Evolutionary conservation across 116 monocot genomes (phyloP).

Genomic region (Posidonia oceanica): DNA sequence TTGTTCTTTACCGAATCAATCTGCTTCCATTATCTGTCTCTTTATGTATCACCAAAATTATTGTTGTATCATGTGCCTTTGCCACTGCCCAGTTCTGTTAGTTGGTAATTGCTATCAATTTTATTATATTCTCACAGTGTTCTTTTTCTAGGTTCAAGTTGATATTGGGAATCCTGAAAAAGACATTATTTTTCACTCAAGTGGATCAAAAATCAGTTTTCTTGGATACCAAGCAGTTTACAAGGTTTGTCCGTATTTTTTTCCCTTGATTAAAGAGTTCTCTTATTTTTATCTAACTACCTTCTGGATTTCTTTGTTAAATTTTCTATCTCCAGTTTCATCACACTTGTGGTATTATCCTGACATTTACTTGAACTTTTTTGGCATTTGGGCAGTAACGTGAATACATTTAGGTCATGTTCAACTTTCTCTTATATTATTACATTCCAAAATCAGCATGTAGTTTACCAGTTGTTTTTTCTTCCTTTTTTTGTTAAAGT

Average conservation of each 20-base stretch:
- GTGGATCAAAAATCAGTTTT: conserved; percentile 45
- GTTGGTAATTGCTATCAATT: no score
- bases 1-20: no score
- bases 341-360: not conserved
- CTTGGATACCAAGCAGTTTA: conserved; percentile 69
- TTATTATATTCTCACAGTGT: not conserved
- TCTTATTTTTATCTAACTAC: not conserved
- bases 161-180: conserved; percentile 56
- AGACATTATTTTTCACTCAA: conserved; percentile 52
- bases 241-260: conserved; percentile 30
- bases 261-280: not conserved
- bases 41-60: no score
- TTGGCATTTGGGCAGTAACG: no score
- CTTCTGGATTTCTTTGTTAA: not conserved
- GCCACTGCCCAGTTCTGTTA: no score
- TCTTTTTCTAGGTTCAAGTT: conserved; percentile 61
- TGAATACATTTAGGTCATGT: not conserved
- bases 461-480: no score
- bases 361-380: not conserved
- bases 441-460: no score
- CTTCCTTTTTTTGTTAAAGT: no score
- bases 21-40: no score
- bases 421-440: not conserved
- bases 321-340: not conserved
- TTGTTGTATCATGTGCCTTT: no score